Percentiles rank a stretch among this genome's conserved stretches.
phyloP scores from a whole-genome alignment of 495 filamentous ascomycete genomes.

The Trypethelium eluteriae region DNA sequence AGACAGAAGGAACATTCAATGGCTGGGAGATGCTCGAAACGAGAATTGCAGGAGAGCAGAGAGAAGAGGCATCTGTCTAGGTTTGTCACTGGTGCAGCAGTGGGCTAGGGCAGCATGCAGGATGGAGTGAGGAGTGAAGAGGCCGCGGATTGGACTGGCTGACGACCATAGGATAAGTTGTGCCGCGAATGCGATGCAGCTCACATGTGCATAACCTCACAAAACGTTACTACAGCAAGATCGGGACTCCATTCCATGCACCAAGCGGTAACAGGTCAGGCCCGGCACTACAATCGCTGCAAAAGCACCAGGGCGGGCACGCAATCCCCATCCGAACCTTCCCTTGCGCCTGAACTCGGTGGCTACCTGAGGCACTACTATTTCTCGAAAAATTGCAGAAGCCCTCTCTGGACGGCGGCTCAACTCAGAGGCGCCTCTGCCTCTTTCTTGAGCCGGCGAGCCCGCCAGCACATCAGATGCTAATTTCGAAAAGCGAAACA shows the following conservation, averaged over 20 bases:
- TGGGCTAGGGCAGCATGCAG: background rate
- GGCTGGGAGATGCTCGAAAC: background rate
- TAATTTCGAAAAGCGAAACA: constrained; percentile 11
- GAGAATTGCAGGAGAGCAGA: background rate
- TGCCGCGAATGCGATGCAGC: constrained; percentile 12
- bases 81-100: background rate
- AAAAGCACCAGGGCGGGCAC: background rate
- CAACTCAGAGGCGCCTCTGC: background rate
- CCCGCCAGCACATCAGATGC: constrained; percentile 4
- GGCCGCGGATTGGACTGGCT: constrained; percentile 9
- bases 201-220: constrained; percentile 12
- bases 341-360: background rate
- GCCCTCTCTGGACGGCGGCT: background rate
- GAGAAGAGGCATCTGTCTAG: background rate
- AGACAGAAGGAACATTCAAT: background rate
- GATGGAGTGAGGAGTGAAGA: constrained; percentile 7
- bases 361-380: too few relatives aligned
- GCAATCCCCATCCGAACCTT: constrained; percentile 3
- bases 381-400: too few relatives aligned
- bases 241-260: constrained; percentile 7
- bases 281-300: constrained; percentile 2
- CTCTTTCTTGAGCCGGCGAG: background rate
- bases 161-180: background rate
- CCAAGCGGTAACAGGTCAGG: background rate
- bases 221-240: constrained; percentile 11